phyloP scores from a whole-genome alignment of 2,329 filamentous ascomycete species.

The Furcasterigmium furcatum region DNA sequence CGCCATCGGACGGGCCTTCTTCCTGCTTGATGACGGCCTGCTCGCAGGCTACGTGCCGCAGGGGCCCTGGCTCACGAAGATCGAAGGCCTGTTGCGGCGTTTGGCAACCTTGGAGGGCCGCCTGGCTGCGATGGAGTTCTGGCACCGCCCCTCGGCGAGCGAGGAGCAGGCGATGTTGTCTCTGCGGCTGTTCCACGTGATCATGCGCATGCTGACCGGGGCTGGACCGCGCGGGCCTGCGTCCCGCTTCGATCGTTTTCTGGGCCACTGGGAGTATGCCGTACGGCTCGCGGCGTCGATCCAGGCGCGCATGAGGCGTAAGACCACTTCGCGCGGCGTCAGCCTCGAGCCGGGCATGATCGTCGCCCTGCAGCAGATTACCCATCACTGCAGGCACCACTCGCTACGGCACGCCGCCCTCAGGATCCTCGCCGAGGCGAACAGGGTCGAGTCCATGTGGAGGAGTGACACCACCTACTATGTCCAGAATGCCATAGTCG shows the following conservation, averaged over 20 bases:
- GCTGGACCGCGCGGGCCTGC: background rate
- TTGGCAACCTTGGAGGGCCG: conserved; percentile 9
- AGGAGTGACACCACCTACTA: conserved; percentile 15
- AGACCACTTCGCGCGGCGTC: conserved; percentile 9
- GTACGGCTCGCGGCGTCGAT: background rate
- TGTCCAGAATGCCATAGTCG: conserved; percentile 12
- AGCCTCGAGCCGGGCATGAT: conserved; percentile 18
- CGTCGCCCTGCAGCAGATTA: conserved; percentile 14
- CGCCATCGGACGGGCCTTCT: background rate
- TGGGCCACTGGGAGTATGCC: background rate
- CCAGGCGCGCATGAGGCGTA: background rate
- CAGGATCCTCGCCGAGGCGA: conserved; percentile 11
- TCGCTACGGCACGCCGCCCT: conserved; percentile 15
- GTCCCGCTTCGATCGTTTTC: background rate
- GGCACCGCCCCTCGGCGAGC: background rate
- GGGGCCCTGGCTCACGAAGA: conserved; percentile 3
- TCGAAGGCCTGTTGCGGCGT: conserved; percentile 12
- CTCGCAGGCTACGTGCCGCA: background rate
- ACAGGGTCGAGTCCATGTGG: conserved; percentile 22
- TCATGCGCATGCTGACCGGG: background rate
- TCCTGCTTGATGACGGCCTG: conserved; percentile 5
- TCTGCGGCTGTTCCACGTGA: background rate
- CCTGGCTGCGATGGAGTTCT: background rate
- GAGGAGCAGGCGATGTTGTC: background rate
- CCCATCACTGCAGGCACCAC: conserved; percentile 19